Percentiles rank a stretch among this genome's conserved stretches.
Evolutionary conservation across 495 filamentous ascomycete species (phyloP).

Genomic region (Evansstolkia leycettana): DNA sequence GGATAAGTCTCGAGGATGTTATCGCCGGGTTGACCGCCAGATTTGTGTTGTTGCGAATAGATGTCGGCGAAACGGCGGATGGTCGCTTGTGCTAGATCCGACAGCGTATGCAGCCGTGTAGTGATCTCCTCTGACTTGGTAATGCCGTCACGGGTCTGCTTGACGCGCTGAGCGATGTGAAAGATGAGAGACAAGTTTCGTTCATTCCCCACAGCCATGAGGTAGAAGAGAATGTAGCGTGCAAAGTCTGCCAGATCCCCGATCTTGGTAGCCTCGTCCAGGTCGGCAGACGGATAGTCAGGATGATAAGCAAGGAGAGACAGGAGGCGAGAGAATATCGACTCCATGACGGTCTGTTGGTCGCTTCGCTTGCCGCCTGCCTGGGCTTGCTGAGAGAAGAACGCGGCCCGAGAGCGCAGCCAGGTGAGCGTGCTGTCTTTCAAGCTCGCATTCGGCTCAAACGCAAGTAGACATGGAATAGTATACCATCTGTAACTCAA

Average conservation of each 20-base stretch:
- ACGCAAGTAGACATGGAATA: constrained; percentile 78
- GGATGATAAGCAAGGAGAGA: constrained; percentile 90
- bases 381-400: constrained; percentile 28
- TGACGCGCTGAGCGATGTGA: constrained; percentile 85
- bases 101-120: constrained; percentile 62
- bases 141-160: constrained; percentile 75
- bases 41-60: constrained; percentile 36
- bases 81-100: constrained; percentile 73
- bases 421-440: constrained; percentile 69
- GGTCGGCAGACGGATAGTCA: constrained; percentile 51
- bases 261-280: constrained; percentile 39
- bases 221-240: constrained; percentile 80
- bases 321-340: constrained; percentile 71
- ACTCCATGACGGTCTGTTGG: constrained; percentile 59
- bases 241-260: constrained; percentile 69
- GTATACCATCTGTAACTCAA: constrained; percentile 62
- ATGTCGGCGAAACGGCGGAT: constrained; percentile 67
- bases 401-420: constrained; percentile 63
- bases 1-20: constrained; percentile 67
- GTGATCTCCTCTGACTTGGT: constrained; percentile 40
- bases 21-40: constrained; percentile 49
- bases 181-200: constrained; percentile 81
- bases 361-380: constrained; percentile 28
- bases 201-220: constrained; percentile 69
- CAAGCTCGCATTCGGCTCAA: constrained; percentile 61